phyloP scores from a whole-genome alignment of 768 basidiomycete species.

The Lentinula detonsa region DNA sequence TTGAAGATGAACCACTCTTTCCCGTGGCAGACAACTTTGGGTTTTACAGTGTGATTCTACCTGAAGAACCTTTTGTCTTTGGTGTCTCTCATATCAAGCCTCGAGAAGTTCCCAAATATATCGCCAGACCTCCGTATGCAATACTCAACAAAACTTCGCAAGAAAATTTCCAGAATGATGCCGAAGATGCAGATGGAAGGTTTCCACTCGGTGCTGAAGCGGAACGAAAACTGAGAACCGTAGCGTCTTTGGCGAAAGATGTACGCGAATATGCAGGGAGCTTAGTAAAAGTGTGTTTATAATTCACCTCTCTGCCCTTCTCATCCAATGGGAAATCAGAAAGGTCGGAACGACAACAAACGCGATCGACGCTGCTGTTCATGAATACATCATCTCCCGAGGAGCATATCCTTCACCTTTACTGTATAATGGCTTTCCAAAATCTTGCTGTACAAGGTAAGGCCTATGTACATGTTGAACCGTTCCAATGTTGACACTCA shows the following conservation, averaged over 20 bases:
- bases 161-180: conserved; percentile 5
- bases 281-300: conserved; percentile 42
- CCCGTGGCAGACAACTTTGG: conserved; percentile 1
- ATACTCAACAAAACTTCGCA: conserved; percentile 7
- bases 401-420: conserved; percentile 87
- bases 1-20: neutral
- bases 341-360: conserved; percentile 74
- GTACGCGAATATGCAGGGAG: conserved; percentile 50
- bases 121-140: conserved; percentile 54
- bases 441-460: conserved; percentile 69
- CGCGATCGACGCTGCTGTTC: conserved; percentile 64
- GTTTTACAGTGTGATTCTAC: conserved; percentile 54
- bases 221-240: conserved; percentile 45
- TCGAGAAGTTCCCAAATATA: conserved; percentile 50
- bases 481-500: conserved; percentile 30
- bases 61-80: conserved; percentile 57
- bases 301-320: neutral
- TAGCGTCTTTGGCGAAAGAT: conserved; percentile 49
- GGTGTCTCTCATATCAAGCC: conserved; percentile 57
- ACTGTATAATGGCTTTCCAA: conserved; percentile 68
- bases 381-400: conserved; percentile 59
- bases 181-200: conserved; percentile 21
- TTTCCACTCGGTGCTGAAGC: conserved; percentile 49
- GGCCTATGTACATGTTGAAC: neutral
- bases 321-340: neutral